These are phyloP conservation scores for Metschnikowia santaceciliae DNA, from an alignment of 805 yeast species.

Conservation along the genomic window DNA sequence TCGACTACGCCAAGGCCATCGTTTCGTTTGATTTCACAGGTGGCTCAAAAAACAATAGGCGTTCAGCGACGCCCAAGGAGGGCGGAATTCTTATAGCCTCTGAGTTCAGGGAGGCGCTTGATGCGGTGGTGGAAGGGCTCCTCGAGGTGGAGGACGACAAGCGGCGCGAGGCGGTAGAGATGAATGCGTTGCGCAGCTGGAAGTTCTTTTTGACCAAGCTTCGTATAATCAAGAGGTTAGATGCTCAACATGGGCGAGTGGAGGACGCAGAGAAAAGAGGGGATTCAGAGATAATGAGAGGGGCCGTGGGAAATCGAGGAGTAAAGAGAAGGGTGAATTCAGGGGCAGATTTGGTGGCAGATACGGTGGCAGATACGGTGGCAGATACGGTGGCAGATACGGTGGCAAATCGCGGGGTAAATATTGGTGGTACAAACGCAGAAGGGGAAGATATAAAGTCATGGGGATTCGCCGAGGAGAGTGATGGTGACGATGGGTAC, in stretches of 20 bases:
- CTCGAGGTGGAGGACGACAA: conserved; percentile 48
- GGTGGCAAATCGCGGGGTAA: too few relatives aligned
- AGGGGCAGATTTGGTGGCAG: too few relatives aligned
- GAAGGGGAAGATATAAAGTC: too few relatives aligned
- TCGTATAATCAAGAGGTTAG: conserved; percentile 44
- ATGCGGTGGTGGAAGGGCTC: conserved; percentile 46
- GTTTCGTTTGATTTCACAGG: conserved; percentile 72
- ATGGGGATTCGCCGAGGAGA: background rate
- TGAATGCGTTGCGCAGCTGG: conserved; percentile 53
- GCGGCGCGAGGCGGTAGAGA: conserved; percentile 39
- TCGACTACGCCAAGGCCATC: conserved; percentile 86
- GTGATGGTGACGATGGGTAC: conserved; percentile 18
- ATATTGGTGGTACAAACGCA: too few relatives aligned
- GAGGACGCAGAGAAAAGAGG: background rate
- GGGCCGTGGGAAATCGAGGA: too few relatives aligned
- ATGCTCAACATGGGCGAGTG: conserved; percentile 46
- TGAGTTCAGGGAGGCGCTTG: conserved; percentile 59
- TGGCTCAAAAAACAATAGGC: conserved; percentile 27
- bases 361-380: rapidly evolving
- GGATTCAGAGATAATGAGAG: too few relatives aligned
- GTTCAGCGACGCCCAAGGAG: conserved; percentile 54
- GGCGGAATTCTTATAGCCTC: conserved; percentile 74
- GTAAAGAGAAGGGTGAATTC: too few relatives aligned
- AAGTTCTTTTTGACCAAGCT: conserved; percentile 48
- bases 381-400: too few relatives aligned